Evolutionary conservation across 2,329 filamentous ascomycete genomes (phyloP).

Genomic region (Nemania abortiva): DNA sequence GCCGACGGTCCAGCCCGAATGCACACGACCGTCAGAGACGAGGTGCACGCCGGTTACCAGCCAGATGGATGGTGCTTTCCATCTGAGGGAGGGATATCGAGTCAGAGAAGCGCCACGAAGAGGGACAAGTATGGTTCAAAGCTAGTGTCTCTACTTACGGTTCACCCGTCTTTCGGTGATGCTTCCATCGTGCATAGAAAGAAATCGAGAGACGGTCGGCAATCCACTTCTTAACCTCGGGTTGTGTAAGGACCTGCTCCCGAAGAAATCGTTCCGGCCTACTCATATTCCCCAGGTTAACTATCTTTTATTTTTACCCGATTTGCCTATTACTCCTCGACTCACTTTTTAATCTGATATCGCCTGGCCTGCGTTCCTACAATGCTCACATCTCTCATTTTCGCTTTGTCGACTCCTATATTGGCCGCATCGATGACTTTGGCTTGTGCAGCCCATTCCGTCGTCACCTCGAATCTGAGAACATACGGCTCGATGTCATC

Average conservation of each 20-base stretch:
- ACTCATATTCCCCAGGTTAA: neutral
- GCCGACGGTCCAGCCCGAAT: slow-evolving; percentile 31
- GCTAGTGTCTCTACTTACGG: slow-evolving; percentile 14
- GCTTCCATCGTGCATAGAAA: slow-evolving; percentile 30
- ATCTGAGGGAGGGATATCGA: slow-evolving; percentile 5
- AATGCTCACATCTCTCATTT: slow-evolving; percentile 29
- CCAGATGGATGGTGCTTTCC: slow-evolving; percentile 32
- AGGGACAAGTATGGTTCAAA: neutral
- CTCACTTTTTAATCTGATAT: slow-evolving; percentile 38
- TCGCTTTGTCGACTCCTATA: slow-evolving; percentile 27
- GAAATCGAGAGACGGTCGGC: slow-evolving; percentile 29
- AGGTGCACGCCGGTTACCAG: slow-evolving; percentile 32
- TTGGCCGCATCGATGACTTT: slow-evolving; percentile 30
- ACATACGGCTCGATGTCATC: slow-evolving; percentile 33
- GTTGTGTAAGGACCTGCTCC: slow-evolving; percentile 34
- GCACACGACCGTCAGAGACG: slow-evolving; percentile 29
- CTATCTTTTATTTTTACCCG: neutral
- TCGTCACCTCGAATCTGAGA: slow-evolving; percentile 25
- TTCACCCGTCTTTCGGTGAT: slow-evolving; percentile 29
- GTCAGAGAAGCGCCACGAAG: slow-evolving; percentile 4
- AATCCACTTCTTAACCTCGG: slow-evolving; percentile 36
- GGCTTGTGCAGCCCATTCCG: slow-evolving; percentile 29
- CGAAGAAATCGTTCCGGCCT: slow-evolving; percentile 31
- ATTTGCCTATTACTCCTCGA: neutral
- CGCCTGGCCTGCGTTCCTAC: slow-evolving; percentile 30